phyloP scores from a whole-genome alignment of 768 basidiomycete species.

The Asterophora lycoperdoides region DNA sequence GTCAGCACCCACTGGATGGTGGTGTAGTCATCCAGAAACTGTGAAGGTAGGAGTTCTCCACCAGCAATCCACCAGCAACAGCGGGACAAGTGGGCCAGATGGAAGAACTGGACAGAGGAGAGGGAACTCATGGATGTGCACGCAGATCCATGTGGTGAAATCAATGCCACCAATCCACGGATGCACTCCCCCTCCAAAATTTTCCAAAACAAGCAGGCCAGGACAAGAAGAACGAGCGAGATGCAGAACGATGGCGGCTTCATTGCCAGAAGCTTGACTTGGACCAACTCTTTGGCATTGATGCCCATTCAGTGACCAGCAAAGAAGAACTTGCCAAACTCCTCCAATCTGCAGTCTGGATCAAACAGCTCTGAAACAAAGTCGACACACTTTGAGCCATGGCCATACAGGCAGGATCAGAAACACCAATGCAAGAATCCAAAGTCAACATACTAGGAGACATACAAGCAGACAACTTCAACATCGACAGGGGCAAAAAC shows the following conservation, averaged over 20 bases:
- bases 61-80: conserved; percentile 1
- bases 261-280: neutral
- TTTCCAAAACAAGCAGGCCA: neutral
- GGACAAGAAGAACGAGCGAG: neutral
- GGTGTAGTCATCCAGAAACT: too few species aligned
- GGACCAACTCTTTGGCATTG: neutral
- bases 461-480: neutral
- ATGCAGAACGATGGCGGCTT: neutral
- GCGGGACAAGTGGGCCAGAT: neutral
- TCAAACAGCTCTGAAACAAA: conserved; percentile 1
- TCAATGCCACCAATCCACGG: neutral
- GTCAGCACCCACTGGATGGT: too few species aligned
- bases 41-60: too few species aligned
- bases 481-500: neutral
- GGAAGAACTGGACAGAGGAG: neutral
- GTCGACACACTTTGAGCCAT: neutral
- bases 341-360: neutral
- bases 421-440: neutral
- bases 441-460: neutral
- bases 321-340: neutral
- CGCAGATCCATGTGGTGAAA: neutral
- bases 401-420: neutral
- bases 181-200: neutral
- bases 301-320: neutral
- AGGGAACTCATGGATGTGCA: neutral